Base-by-base conservation (phyloP, 1,139 yeast genomes). In the Zygosaccharomyces pseudobailii region DNA sequence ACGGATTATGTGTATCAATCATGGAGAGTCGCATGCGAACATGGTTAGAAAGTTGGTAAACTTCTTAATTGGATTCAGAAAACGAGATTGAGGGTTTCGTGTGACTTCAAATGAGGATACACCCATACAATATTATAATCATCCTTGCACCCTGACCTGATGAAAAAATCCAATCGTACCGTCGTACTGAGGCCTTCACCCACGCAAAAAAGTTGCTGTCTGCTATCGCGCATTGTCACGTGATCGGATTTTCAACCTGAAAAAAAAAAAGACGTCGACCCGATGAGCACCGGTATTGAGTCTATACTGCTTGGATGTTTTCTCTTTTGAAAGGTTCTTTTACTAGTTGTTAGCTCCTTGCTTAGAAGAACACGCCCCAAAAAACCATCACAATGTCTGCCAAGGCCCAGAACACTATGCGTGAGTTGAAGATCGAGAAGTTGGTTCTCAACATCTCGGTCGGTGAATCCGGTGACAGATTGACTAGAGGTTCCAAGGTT, bases 381-480 rank as follows among this genome's bases (percentile, higher is more conserved):
- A 4, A 36, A 25, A 19, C 39, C 19, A 23, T 20, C 39, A 36
- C 39, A 20, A 66, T 66, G 74, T 69, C 75, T 65, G 67, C 73
- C 54, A 71, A 71, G 68, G 64, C 75, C 56, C 75, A 71, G 67
- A 84, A 84, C 76, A 79, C 87, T 78, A 92, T 94, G 98, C 94
- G 96, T 80, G 97, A 92, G 70, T 83, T 94, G 79, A 92, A 87
- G 81, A 92, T 92, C 80, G 97, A 92, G 82, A 94, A 92, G 81
- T 86, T 92, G 78, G 97, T 92, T 78, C 87, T 92, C 79, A 94
- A 92, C 94, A 92, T 92, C 79, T 90, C 96, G 78, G 98, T 92
- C 76, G 99, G 99, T 82, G 98, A 92, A 80, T 90, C 97, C 77
- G 99, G 99, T 84, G 99, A 92, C 79, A 87, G 97, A 84, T 88